Percentiles rank a stretch among this genome's conserved stretches.
Conservation (phyloP, 2,329 filamentous ascomycete genomes). For the Fusarium subtropicale region DNA sequence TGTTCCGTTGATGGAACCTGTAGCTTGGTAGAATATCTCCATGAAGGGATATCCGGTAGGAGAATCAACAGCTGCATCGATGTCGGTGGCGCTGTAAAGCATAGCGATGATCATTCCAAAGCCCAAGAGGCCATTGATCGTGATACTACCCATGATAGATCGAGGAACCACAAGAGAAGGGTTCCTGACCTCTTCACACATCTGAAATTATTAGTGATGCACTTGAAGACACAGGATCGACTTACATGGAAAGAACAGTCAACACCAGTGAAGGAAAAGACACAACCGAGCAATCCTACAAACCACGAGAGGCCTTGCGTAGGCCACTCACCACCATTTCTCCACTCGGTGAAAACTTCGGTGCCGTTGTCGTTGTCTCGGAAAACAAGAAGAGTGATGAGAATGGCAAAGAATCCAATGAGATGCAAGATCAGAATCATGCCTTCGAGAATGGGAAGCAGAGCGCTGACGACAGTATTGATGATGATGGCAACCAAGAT, state of each 20-base stretch:
- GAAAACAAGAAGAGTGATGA: slow-evolving; percentile 51
- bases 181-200: slow-evolving; percentile 43
- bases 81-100: slow-evolving; percentile 42
- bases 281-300: slow-evolving; percentile 40
- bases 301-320: slow-evolving; percentile 42
- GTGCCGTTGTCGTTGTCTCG: slow-evolving; percentile 46
- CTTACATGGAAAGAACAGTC: slow-evolving; percentile 45
- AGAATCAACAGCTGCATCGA: slow-evolving; percentile 37
- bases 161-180: slow-evolving; percentile 39
- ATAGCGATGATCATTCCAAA: slow-evolving; percentile 44
- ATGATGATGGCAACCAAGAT: slow-evolving; percentile 56
- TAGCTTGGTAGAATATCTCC: slow-evolving; percentile 43
- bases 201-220: slow-evolving; percentile 3
- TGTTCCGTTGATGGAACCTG: slow-evolving; percentile 33
- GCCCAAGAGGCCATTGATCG: slow-evolving; percentile 38
- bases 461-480: slow-evolving; percentile 50
- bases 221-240: rapidly evolving
- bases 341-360: slow-evolving; percentile 49
- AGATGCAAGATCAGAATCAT: slow-evolving; percentile 57
- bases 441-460: slow-evolving; percentile 55
- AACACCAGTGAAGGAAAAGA: slow-evolving; percentile 43
- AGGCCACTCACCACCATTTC: slow-evolving; percentile 40
- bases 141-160: slow-evolving; percentile 42
- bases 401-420: slow-evolving; percentile 59
- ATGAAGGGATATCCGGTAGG: slow-evolving; percentile 43